A percentile compares a stretch with the other conserved stretches of the same genome.
phyloP scores from a whole-genome alignment of 345 rosid genomes.

The Moricandia arvensis region DNA sequence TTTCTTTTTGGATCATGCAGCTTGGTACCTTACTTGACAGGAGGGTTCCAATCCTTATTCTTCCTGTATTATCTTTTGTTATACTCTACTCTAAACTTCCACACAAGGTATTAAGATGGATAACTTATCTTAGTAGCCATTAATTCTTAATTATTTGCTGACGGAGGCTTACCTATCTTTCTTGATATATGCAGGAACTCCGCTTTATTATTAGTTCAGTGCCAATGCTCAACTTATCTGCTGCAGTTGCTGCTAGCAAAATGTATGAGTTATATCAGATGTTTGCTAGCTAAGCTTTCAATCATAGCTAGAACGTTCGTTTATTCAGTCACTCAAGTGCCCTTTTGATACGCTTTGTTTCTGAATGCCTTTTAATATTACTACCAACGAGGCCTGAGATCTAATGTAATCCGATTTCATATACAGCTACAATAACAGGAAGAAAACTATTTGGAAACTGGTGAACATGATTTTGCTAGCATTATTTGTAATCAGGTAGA shows the following conservation, averaged over 20 bases:
- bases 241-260: slow-evolving; percentile 89
- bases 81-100: slow-evolving; percentile 94
- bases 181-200: slow-evolving; percentile 68
- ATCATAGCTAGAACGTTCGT: slow-evolving; percentile 4
- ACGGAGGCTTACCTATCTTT: background rate
- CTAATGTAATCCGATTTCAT: background rate
- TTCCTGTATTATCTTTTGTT: slow-evolving; percentile 72
- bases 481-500: slow-evolving; percentile 69
- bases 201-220: slow-evolving; percentile 89
- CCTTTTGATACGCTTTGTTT: background rate
- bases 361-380: slow-evolving; percentile 12
- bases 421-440: slow-evolving; percentile 84
- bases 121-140: slow-evolving; percentile 25
- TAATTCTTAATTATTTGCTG: background rate
- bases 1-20: slow-evolving; percentile 47
- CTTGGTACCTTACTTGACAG: slow-evolving; percentile 76
- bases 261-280: slow-evolving; percentile 49
- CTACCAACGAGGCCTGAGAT: background rate
- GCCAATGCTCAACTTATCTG: slow-evolving; percentile 92
- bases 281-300: slow-evolving; percentile 24
- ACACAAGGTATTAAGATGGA: slow-evolving; percentile 65
- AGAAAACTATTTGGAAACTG: slow-evolving; percentile 73
- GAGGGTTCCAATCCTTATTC: slow-evolving; percentile 57
- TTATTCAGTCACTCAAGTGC: slow-evolving; percentile 9
- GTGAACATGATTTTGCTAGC: slow-evolving; percentile 60